These are phyloP conservation scores for Metarhizium anisopliae DNA, from an alignment of 2,329 filamentous ascomycete species.

Conservation along the genomic window DNA sequence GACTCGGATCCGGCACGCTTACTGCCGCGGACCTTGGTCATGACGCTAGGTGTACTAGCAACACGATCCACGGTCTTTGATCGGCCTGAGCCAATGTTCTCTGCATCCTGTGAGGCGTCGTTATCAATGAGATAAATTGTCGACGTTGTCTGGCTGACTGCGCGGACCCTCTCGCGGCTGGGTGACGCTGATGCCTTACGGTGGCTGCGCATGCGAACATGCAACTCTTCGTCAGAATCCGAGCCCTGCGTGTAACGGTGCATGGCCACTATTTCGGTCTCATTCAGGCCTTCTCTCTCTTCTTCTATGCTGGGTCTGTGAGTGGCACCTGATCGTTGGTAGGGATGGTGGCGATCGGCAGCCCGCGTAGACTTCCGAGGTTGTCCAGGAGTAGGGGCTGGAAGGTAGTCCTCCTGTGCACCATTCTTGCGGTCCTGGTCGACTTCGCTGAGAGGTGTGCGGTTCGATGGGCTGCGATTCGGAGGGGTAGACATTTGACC, in stretches of 20 bases:
- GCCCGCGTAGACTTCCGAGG: conserved; percentile 79
- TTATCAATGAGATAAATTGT: conserved; percentile 58
- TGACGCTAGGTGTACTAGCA: conserved; percentile 43
- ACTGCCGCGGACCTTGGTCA: conserved; percentile 58
- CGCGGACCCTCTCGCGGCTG: conserved; percentile 53
- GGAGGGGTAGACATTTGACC: conserved; percentile 75
- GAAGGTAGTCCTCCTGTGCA: conserved; percentile 82
- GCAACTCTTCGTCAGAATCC: conserved; percentile 77
- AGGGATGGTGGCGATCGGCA: conserved; percentile 66
- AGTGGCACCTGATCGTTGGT: conserved; percentile 47
- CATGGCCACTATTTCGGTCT: conserved; percentile 52
- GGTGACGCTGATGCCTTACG: conserved; percentile 58
- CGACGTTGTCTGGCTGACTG: conserved; percentile 68
- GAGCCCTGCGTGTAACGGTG: conserved; percentile 52
- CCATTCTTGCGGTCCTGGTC: conserved; percentile 66
- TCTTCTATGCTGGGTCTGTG: conserved; percentile 34
- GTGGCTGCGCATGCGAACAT: conserved; percentile 63
- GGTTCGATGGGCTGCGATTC: conserved; percentile 64
- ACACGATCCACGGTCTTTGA: conserved; percentile 50
- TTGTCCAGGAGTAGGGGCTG: conserved; percentile 90
- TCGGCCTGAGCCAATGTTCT: conserved; percentile 56
- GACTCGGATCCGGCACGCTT: conserved; percentile 41
- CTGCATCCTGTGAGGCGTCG: conserved; percentile 59
- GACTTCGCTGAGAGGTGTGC: conserved; percentile 88
- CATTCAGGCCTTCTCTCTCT: conserved; percentile 43